Evolutionary conservation across 495 filamentous ascomycete species (phyloP), one percentile per base, ranked within the genome.

Genomic region (Terfezia boudieri): DNA sequence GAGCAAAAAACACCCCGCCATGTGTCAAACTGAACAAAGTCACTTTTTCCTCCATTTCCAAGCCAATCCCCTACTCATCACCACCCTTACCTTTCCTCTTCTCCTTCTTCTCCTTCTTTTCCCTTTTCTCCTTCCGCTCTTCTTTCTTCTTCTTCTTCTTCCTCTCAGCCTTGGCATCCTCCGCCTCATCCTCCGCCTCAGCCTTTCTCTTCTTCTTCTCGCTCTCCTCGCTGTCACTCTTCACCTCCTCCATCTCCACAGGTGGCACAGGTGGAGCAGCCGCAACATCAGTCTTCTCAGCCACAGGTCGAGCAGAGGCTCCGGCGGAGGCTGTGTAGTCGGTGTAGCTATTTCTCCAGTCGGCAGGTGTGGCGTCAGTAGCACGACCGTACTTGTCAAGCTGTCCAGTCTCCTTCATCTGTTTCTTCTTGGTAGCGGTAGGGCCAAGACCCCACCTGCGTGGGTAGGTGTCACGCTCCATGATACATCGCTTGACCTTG

Each of bases 391-490:
- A 96, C 77, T 98, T 98, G 73, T 98, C 90, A 26, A 98, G 80
- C 72, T 94, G 89, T 67, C 90, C 90, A 59, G 82, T 81, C n/a
- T 83, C 82, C 76, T 95, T 96, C 71, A 98, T 78, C 78, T 95
- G 92, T 80, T 96, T 96, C 80, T 98, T 98, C 71, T 94, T 83
- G 46, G 82, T 62, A 32, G 90, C 88, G 55, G 84, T 77, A 43
- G 89, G 88, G 49, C 90, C 90, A 60, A 94, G 69, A 52, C 92
- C 92, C 90, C 90, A 98, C 73, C 87, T 71, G 66, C 84, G 76
- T 55, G 89, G 89, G 74, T 98, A 98, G 11, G 93, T 73, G 65
- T 95, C 89, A 58, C 90, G 84, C 71, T 98, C 92, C 90, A 98
- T 96, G 69, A 98, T 98, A 68, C 84, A 86, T 54, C 90, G 79